A percentile compares a stretch with the other conserved stretches of the same genome.
phyloP scores from a whole-genome alignment of 345 rosid species.

The Angophora floribunda region DNA sequence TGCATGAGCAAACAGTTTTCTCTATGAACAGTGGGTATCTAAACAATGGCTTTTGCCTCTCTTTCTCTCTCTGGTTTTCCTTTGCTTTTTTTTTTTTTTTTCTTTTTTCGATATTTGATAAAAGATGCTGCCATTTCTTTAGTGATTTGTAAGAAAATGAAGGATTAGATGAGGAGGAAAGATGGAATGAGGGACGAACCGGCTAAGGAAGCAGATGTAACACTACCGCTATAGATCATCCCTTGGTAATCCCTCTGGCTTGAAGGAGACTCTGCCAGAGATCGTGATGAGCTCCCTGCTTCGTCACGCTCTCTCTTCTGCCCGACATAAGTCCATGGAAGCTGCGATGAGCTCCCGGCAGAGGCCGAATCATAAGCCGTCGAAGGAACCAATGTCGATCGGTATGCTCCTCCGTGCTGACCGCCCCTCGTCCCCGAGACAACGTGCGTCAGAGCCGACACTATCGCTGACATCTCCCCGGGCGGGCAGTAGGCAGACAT shows the following conservation, averaged over 20 bases:
- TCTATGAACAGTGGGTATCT: neutral
- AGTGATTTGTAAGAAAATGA: neutral
- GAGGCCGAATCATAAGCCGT: constrained; percentile 7
- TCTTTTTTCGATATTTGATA: neutral
- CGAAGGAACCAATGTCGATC: neutral
- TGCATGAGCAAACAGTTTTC: neutral
- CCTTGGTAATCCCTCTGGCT: neutral
- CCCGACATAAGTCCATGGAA: neutral
- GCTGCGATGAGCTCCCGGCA: neutral
- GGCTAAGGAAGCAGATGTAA: neutral
- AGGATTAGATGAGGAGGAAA: neutral
- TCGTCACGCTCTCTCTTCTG: constrained; percentile 3
- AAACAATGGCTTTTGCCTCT: neutral
- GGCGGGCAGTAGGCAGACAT: constrained; percentile 20
- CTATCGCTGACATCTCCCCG: constrained; percentile 66
- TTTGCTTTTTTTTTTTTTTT: too few species aligned
- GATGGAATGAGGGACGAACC: neutral
- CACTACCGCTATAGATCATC: neutral
- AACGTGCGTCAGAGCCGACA: constrained; percentile 61
- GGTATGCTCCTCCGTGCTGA: neutral
- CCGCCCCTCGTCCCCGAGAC: constrained; percentile 28
- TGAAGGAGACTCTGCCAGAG: neutral
- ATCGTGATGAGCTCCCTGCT: neutral
- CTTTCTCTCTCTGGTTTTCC: neutral
- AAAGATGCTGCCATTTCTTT: neutral